Evolutionary conservation across 805 yeast genomes (phyloP), one percentile per base, ranked within the genome.

Genomic region (Lachancea waltii): DNA sequence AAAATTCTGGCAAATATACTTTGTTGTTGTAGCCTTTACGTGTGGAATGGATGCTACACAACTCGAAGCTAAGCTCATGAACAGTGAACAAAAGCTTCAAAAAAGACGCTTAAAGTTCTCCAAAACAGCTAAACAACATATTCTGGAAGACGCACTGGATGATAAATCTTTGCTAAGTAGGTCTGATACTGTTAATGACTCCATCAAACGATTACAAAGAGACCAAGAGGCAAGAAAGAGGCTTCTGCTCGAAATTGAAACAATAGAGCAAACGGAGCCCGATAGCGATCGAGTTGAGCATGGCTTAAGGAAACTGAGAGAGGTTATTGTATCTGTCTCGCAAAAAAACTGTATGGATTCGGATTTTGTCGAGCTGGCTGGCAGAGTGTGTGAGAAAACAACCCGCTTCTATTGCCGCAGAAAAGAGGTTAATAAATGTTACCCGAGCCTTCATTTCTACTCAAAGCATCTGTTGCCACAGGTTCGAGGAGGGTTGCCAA

Each of bases 81-180:
- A 28, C 26, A 15, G 28, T 9, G 29, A 31, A 3, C 46, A 38
- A 4, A 50, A 36, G 3, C 34, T 51, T 10, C 52, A 49, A 33
- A 56, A 47, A 41, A 55, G 75, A 33, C 50, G 49, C 35, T 48
- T 47, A 9, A 54, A 68, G 41, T 70, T 72, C 40, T 52, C 58
- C 2, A 36, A 47, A 5, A 42, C 42, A 0, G 54, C 60, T 4
- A 49, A 53, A 5, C 35, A 42, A 2, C 47, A 47, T 20, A 49
- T 53, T 11, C 36, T 46, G 2, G 44, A 45, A 30, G 52, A 55
- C 25, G 47, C 46, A 4, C 28, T 55, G 16, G 45, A 46, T 13
- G 68, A 62, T 5, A 75, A 67, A 44, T 83, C 85, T 0, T 60
- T 75, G 35, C 56, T 78, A 6, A 79, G 85, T 45, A 60, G 85